Conservation (phyloP, 2,329 filamentous ascomycete species). For the Penicillium sp. region DNA sequence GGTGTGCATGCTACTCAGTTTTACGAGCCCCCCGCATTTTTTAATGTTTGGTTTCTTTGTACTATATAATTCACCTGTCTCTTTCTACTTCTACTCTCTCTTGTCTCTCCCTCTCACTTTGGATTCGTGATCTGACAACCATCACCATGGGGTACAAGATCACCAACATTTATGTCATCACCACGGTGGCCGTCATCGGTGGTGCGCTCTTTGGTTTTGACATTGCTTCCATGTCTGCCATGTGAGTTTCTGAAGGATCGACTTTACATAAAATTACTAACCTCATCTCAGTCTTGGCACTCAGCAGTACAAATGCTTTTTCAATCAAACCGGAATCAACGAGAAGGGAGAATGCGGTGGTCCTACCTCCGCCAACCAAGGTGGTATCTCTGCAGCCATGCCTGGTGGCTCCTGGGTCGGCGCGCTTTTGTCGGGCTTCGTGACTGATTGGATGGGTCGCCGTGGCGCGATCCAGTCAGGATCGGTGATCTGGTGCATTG, state of each 20-base stretch:
- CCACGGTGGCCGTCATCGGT: constrained; percentile 61
- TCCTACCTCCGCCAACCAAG: constrained; percentile 58
- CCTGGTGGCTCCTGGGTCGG: constrained; percentile 70
- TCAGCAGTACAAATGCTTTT: constrained; percentile 70
- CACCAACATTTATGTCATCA: constrained; percentile 61
- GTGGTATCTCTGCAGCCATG: constrained; percentile 73
- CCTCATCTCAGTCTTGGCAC: constrained; percentile 55
- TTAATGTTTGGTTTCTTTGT: background rate
- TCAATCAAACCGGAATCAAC: constrained; percentile 54
- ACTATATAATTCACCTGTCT: background rate
- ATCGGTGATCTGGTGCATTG: constrained; percentile 54
- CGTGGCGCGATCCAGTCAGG: constrained; percentile 57
- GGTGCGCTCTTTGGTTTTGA: constrained; percentile 77
- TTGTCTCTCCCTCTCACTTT: background rate
- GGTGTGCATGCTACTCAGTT: background rate
- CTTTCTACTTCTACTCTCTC: constrained; percentile 6
- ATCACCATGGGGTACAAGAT: constrained; percentile 40
- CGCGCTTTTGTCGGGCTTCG: constrained; percentile 55
- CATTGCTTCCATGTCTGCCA: constrained; percentile 72
- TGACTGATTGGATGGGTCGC: constrained; percentile 59
- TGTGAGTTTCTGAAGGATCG: constrained; percentile 30
- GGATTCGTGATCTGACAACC: background rate
- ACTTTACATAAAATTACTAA: background rate
- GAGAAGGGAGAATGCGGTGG: constrained; percentile 39
- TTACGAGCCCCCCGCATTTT: background rate